Base-by-base conservation (phyloP, 2,329 filamentous ascomycete genomes). In the Aspergillus calidoustus region DNA sequence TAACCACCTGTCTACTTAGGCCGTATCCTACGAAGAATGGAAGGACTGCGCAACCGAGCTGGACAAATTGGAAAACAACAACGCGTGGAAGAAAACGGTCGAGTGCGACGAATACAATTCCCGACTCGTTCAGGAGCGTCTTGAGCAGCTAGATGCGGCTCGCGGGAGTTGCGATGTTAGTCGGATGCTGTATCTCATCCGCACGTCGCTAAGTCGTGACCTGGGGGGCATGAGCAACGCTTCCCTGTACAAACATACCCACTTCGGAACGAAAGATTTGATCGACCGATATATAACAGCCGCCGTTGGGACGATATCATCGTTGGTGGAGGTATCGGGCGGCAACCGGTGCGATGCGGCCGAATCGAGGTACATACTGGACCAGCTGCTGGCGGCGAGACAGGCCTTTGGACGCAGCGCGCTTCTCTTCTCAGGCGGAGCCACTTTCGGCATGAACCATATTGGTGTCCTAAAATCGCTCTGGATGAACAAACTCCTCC, bases 391-490 rank as follows among this genome's bases (percentile, higher is more conserved):
- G 50, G 86, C 87, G 59, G 86, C 91, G 1, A 86, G 91, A 44
- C 91, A 93, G 71, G 90, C 91, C 41, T 96, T 93, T 71, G 92
- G 92, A n/a, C 85, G 92, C 64, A 95, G 89, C 65, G 93, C 92
- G 0, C 79, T 97, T 54, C 81, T 96, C 9, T 81, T 97, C 9
- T 96, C 92, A 4, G 93, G 93, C 7, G 93, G 93, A 2, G 92
- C 90, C 1, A 95, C 93, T 0, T 92, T 96, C 77, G 93, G 93
- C 46, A 96, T 97, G 91, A 91, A 91, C 62, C 93, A 97, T 74
- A 90, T 96, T 58, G 93, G 93, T 1, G 92, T 97, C 3, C 80
- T 96, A 58, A 96, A 96, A 75, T 85, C 89, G 4, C 82, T 97
- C 3, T 93, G 89, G 74, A 88, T 95, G 71, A 84, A 86, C 3